A percentile compares a stretch with the other conserved stretches of the same genome.
These are phyloP conservation scores for Ilex paraguariensis DNA, from an alignment of 305 asterid genomes.

Conservation along the genomic window DNA sequence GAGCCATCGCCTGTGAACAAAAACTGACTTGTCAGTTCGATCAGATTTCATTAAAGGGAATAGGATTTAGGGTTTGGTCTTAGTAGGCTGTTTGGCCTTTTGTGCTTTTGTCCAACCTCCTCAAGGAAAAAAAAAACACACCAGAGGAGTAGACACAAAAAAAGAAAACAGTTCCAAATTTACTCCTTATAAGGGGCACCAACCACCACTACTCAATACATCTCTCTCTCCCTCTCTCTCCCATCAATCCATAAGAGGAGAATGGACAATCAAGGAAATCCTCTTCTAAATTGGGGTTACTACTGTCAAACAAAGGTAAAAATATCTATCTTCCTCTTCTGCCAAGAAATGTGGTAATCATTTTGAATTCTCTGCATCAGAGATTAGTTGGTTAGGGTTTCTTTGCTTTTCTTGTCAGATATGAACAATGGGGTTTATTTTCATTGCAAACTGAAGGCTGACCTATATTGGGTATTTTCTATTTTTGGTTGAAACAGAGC, in stretches of 20 bases:
- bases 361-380: neutral
- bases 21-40: slow-evolving; percentile 8
- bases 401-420: neutral
- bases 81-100: slow-evolving; percentile 36
- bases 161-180: slow-evolving; percentile 16
- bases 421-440: neutral
- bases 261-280: slow-evolving; percentile 59
- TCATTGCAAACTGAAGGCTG: neutral
- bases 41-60: neutral
- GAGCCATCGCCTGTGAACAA: neutral
- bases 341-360: neutral
- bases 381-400: neutral
- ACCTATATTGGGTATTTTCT: neutral
- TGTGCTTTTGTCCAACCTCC: slow-evolving; percentile 36
- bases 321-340: neutral
- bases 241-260: neutral
- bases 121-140: slow-evolving; percentile 7
- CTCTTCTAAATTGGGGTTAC: slow-evolving; percentile 55
- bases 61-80: slow-evolving; percentile 7
- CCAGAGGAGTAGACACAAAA: neutral
- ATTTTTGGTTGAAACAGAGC: slow-evolving; percentile 19
- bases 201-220: slow-evolving; percentile 7
- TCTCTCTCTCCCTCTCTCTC: slow-evolving; percentile 4
- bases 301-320: slow-evolving; percentile 67
- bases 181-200: slow-evolving; percentile 27